phyloP scores from a whole-genome alignment of 139 green algal species.

The Chlorella sp. region DNA sequence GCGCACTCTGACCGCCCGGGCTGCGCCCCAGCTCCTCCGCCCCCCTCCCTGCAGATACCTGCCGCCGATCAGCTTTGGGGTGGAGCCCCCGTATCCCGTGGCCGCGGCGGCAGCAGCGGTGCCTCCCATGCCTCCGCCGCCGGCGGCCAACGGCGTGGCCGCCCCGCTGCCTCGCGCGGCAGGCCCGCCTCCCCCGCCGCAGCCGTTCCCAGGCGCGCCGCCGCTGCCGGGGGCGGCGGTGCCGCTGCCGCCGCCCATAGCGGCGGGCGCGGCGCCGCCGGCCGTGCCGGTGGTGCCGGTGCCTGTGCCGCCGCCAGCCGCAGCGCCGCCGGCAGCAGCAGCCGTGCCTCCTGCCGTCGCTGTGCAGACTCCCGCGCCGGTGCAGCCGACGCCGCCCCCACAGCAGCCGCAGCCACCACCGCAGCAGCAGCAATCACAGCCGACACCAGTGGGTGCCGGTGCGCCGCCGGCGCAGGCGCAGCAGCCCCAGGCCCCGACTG shows the following conservation, averaged over 20 bases:
- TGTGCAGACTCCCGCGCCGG: not conserved
- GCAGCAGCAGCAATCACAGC: too few relatives aligned
- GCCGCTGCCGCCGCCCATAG: not conserved
- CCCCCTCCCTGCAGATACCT: conserved; percentile 6
- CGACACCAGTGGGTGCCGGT: too few relatives aligned
- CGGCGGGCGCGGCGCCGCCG: not conserved
- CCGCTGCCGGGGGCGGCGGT: not conserved
- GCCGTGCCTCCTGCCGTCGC: not conserved
- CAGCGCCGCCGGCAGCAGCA: not conserved
- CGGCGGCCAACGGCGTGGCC: too few relatives aligned
- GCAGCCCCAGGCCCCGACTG: not conserved
- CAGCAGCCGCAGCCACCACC: too few relatives aligned
- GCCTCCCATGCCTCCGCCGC: not conserved
- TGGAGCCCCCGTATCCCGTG: conserved; percentile 2
- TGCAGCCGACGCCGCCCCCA: not conserved
- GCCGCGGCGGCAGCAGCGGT: not conserved
- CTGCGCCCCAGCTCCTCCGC: too few relatives aligned
- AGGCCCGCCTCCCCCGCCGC: not conserved
- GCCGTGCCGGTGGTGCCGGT: not conserved
- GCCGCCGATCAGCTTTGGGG: not conserved
- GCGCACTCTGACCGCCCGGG: too few relatives aligned
- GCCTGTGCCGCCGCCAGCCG: not conserved
- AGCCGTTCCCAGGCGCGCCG: not conserved
- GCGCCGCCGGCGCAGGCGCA: not conserved
- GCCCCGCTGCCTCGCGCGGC: too few relatives aligned